Conservation (phyloP, 164 flowering plant genomes). For the Paratinospora sagittata region DNA sequence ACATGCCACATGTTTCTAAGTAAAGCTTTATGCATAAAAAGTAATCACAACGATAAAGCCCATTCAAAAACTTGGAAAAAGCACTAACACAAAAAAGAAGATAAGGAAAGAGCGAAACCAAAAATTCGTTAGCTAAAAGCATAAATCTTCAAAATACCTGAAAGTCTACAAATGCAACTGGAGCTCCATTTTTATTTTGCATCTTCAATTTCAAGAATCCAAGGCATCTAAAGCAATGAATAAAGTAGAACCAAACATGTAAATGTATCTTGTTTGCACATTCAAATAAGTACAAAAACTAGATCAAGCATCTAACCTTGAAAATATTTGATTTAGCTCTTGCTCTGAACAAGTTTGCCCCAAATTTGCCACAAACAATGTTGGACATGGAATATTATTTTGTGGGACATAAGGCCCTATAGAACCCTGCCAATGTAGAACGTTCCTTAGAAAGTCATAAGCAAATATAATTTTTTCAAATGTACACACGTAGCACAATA, state of each 20-base stretch:
- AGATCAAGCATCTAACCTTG: conserved; percentile 44
- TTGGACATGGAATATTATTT: conserved; percentile 64
- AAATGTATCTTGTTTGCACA: background rate
- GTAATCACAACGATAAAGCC: no score
- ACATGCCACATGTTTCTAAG: no score
- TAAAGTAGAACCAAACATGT: background rate
- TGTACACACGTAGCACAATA: background rate
- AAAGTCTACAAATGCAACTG: conserved; percentile 95
- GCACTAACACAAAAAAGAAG: background rate
- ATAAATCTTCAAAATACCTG: conserved; percentile 40
- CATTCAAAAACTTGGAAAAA: no score
- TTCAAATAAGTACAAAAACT: background rate
- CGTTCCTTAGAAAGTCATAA: conserved; percentile 6
- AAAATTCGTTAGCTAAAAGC: background rate
- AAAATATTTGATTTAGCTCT: conserved; percentile 73
- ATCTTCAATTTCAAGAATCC: conserved; percentile 88
- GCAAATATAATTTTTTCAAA: background rate
- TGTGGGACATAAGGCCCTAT: conserved; percentile 28
- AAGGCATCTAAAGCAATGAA: conserved; percentile 42
- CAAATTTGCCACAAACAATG: conserved; percentile 89
- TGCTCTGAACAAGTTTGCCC: conserved; percentile 79
- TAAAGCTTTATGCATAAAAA: no score
- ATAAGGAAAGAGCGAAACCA: background rate
- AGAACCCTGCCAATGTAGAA: conserved; percentile 24
- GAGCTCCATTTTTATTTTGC: conserved; percentile 77